phyloP scores from a whole-genome alignment of 148 eudicot genomes.

The Amaranthus hypochondriacus region DNA sequence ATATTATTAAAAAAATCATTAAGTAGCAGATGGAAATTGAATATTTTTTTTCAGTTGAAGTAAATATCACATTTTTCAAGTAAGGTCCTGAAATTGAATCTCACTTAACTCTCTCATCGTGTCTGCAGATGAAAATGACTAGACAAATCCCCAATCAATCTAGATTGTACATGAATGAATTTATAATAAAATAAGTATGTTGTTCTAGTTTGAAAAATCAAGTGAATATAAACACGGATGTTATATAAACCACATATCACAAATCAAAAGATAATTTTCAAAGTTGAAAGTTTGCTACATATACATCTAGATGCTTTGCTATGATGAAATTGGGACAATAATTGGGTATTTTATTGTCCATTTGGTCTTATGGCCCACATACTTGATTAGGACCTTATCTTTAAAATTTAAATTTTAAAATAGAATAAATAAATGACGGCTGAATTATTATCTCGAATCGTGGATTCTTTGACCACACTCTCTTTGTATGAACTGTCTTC shows the following conservation, averaged over 20 bases:
- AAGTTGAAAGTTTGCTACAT: not conserved
- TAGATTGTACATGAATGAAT: too few relatives aligned
- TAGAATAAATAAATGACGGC: not conserved
- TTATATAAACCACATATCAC: not conserved
- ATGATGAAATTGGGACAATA: not conserved
- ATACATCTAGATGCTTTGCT: not conserved
- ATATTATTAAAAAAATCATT: too few relatives aligned
- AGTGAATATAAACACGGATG: not conserved
- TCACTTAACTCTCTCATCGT: too few relatives aligned
- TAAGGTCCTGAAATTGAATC: too few relatives aligned
- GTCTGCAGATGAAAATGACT: not conserved
- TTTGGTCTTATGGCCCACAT: conserved; percentile 7
- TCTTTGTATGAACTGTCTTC: not conserved
- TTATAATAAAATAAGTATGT: not conserved
- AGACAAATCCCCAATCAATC: not conserved
- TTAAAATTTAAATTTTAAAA: not conserved
- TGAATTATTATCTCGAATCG: too few relatives aligned
- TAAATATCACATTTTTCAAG: too few relatives aligned
- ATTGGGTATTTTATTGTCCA: conserved; percentile 2
- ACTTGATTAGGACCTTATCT: not conserved
- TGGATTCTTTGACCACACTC: too few relatives aligned
- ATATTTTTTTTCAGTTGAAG: too few relatives aligned
- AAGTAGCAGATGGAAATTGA: too few relatives aligned
- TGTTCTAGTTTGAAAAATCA: not conserved
- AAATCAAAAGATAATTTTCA: not conserved